phyloP scores from a whole-genome alignment of 2,329 filamentous ascomycete genomes.

The Aureobasidium musti region DNA sequence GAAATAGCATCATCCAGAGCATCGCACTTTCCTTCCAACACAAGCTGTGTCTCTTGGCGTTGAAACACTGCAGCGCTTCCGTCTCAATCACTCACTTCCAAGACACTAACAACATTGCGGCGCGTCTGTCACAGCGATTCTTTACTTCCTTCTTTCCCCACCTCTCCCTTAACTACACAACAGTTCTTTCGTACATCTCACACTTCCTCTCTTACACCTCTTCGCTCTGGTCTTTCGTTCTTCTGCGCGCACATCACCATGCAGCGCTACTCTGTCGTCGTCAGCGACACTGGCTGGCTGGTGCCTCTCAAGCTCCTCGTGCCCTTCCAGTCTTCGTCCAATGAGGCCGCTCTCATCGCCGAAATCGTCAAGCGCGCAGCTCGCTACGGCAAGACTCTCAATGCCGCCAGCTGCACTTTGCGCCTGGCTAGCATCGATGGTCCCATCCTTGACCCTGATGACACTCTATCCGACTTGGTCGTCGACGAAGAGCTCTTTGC shows the following conservation, averaged over 20 bases:
- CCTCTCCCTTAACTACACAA: too few species aligned
- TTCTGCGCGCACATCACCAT: slow-evolving; percentile 23
- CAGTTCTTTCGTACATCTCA: too few species aligned
- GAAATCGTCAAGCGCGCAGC: slow-evolving; percentile 33
- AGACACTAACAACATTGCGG: too few species aligned
- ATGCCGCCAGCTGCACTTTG: slow-evolving; percentile 34
- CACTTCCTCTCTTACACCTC: too few species aligned
- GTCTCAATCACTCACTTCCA: too few species aligned
- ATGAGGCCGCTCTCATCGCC: slow-evolving; percentile 32
- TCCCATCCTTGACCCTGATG: slow-evolving; percentile 38
- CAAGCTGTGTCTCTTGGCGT: too few species aligned
- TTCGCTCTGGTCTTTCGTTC: too few species aligned
- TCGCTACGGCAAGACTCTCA: slow-evolving; percentile 31
- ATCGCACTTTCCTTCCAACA: too few species aligned
- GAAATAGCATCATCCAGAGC: too few species aligned
- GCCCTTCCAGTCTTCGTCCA: slow-evolving; percentile 32
- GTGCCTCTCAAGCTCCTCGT: slow-evolving; percentile 32
- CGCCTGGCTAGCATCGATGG: slow-evolving; percentile 36
- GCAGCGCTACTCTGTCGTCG: slow-evolving; percentile 36
- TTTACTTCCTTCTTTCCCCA: too few species aligned
- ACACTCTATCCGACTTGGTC: slow-evolving; percentile 37
- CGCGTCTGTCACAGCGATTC: too few species aligned
- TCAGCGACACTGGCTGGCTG: slow-evolving; percentile 30
- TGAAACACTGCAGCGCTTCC: too few species aligned
- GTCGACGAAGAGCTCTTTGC: slow-evolving; percentile 37